A percentile compares a stretch with the other conserved stretches of the same genome.
Conservation (phyloP, 2,329 filamentous ascomycete species). For the Cytospora paraplurivora region DNA sequence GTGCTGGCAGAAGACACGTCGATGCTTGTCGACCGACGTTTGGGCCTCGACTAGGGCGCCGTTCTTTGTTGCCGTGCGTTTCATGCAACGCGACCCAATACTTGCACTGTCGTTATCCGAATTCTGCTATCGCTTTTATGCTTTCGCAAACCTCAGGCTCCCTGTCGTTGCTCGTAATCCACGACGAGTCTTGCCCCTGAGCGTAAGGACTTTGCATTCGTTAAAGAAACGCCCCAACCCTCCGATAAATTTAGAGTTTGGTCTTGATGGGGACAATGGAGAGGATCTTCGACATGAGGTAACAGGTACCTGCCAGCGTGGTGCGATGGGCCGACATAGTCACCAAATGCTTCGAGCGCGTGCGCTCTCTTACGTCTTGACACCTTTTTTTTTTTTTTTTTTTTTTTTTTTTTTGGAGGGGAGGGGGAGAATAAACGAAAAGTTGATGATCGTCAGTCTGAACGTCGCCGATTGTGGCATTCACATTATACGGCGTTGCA, state of each 20-base stretch:
- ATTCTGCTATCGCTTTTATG: constrained; percentile 3
- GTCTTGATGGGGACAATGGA: background rate
- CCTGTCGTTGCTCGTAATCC: background rate
- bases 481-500: constrained; percentile 1
- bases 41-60: background rate
- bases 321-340: constrained; percentile 12
- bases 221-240: background rate
- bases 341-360: constrained; percentile 9
- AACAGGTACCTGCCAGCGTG: background rate
- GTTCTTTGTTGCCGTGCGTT: constrained; percentile 16
- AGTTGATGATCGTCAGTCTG: constrained; percentile 9
- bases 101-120: constrained; percentile 8
- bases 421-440: constrained; percentile 1
- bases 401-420: background rate
- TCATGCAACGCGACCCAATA: constrained; percentile 12
- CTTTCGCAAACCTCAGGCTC: constrained; percentile 7
- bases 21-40: background rate
- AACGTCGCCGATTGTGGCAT: constrained; percentile 4
- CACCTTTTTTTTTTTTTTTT: background rate
- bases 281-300: background rate
- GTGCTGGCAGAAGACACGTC: background rate
- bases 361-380: background rate
- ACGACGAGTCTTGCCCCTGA: background rate
- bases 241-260: background rate
- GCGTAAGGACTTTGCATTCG: background rate